phyloP scores from a whole-genome alignment of 1,139 yeast species.

The Sugiyamaella neomexicana region DNA sequence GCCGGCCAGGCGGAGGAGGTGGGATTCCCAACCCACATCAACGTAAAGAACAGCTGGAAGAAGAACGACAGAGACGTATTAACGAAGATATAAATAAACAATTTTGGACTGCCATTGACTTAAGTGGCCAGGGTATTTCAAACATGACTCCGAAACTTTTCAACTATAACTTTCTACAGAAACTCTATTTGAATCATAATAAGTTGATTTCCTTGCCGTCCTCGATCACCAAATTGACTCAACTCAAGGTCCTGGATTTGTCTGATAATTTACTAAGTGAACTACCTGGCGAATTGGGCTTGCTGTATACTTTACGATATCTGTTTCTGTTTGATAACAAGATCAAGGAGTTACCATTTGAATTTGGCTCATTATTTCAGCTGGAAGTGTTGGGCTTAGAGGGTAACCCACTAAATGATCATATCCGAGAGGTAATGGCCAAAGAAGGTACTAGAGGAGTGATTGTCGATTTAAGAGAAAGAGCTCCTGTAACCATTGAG shows the following conservation, averaged over 20 bases:
- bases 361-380: conserved; percentile 83
- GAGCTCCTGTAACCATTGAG: conserved; percentile 63
- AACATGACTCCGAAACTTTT: conserved; percentile 71
- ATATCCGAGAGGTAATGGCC: conserved; percentile 64
- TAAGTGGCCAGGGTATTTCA: conserved; percentile 84
- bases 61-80: conserved; percentile 73
- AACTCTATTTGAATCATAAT: conserved; percentile 85
- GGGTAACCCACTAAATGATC: conserved; percentile 81
- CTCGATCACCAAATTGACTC: conserved; percentile 66
- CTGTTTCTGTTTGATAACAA: conserved; percentile 87
- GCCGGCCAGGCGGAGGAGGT: conserved; percentile 13
- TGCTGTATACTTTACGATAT: conserved; percentile 75
- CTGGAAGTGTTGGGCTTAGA: conserved; percentile 87
- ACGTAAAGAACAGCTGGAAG: conserved; percentile 68
- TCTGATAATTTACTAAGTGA: conserved; percentile 71
- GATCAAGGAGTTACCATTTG: conserved; percentile 71
- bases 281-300: conserved; percentile 81
- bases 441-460: conserved; percentile 86
- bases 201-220: conserved; percentile 68
- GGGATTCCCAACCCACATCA: conserved; percentile 40
- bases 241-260: conserved; percentile 80
- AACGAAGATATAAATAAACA: conserved; percentile 72
- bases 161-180: conserved; percentile 80
- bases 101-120: conserved; percentile 91
- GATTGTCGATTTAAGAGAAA: conserved; percentile 76